Percentiles rank a stretch among this genome's conserved stretches.
Conservation (phyloP, 176 grass and related monocot genomes). For the Saccharum spontaneum region DNA sequence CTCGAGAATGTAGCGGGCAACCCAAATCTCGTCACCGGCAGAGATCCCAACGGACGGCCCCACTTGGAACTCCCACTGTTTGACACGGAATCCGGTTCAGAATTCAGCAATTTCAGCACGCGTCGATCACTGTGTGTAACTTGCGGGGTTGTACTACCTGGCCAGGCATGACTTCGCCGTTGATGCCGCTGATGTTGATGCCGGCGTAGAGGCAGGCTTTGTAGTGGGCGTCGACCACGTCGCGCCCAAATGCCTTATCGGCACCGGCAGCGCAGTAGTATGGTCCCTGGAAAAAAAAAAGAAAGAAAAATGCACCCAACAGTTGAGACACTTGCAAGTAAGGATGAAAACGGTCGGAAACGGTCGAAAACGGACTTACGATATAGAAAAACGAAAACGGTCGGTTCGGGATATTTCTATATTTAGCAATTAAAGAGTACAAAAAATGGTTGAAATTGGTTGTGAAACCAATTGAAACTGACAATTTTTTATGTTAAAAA, state of each 20-base stretch:
- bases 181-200: conserved; percentile 97
- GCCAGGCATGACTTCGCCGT: conserved; percentile 98
- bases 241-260: conserved; percentile 89
- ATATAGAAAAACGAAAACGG: too few relatives aligned
- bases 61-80: conserved; percentile 98
- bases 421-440: too few relatives aligned
- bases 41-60: conserved; percentile 88
- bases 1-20: conserved; percentile 86
- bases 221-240: conserved; percentile 96
- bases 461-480: too few relatives aligned
- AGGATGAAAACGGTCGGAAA: too few relatives aligned
- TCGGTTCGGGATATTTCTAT: too few relatives aligned
- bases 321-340: background rate
- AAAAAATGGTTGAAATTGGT: too few relatives aligned
- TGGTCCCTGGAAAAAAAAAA: conserved; percentile 54
- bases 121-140: background rate
- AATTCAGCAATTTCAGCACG: conserved; percentile 15
- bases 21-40: conserved; percentile 66
- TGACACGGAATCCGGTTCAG: conserved; percentile 22
- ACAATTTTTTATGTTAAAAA: too few relatives aligned
- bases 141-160: conserved; percentile 50
- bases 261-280: conserved; percentile 88
- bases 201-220: conserved; percentile 92
- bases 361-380: too few relatives aligned
- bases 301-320: background rate